Evolutionary conservation across 306 rosid genomes (phyloP), one percentile per base, ranked within the genome.

Genomic region (Oxytropis ochrocephala): DNA sequence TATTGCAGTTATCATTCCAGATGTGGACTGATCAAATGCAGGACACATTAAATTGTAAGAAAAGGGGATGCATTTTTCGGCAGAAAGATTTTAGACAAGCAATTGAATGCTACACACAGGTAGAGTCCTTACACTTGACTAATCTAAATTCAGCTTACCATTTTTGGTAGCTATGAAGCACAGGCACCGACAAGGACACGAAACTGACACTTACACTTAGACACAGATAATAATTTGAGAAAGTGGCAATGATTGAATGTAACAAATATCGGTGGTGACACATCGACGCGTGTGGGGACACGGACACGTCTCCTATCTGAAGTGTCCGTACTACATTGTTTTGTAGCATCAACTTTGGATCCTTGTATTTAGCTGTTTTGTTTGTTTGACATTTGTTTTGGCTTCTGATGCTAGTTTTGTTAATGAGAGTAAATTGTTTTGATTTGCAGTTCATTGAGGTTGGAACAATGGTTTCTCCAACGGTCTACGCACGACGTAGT

Each of bases 1-100:
- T 56, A 14, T 29, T 70, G 76, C 88, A 90, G 95, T 79, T 85
- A 67, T 87, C 95, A 1, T 90, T 90, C 76, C 95, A 90, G 65
- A 87, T 90, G 96, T 90, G 94, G 91, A 87, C 90, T 7, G 85
- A 82, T 80, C 88, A 84, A 75, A 90, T 90, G 91, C 96, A 87
- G 80, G 96, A 90, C 13, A 80, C 89, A 21, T 77, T 90, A 74
- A 86, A 84, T 77, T 84, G 87, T 30, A 90, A 84, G 89, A 85
- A 85, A 80, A 85, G 77, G 67, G 6, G 96, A 87, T 77, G 65
- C 56, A 85, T 91, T 62, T 87, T 90, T 68, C 80, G 82, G 59
- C 87, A 79, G 67, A 87, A 85, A 77, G 91, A 85, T 60, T 86
- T 87, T 19, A 74, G 21, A 77, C 76, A 75, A 46, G 88, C 96